A percentile compares a stretch with the other conserved stretches of the same genome.
These are phyloP conservation scores for Lentinula detonsa DNA, from an alignment of 768 basidiomycete genomes.

Conservation along the genomic window DNA sequence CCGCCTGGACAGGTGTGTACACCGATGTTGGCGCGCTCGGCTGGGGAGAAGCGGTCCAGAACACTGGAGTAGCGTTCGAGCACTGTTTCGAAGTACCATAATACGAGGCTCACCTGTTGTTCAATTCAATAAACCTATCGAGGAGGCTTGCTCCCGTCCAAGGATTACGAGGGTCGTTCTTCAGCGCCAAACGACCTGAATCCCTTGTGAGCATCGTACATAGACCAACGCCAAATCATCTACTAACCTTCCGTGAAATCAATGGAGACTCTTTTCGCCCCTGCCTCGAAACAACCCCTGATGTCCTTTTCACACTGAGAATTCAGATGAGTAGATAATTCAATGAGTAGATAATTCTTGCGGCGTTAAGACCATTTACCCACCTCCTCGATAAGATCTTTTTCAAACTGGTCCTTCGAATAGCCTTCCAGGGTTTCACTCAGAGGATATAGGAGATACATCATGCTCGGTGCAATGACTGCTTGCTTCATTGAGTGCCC, in stretches of 20 bases:
- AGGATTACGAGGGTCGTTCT: constrained; percentile 3
- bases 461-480: constrained; percentile 3
- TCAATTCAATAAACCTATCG: neutral
- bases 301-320: constrained; percentile 3
- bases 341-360: too few relatives aligned
- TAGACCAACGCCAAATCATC: neutral
- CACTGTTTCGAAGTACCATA: neutral
- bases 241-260: constrained; percentile 6
- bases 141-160: constrained; percentile 4
- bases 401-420: neutral
- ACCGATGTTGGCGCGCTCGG: constrained; percentile 2
- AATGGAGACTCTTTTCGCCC: constrained; percentile 5
- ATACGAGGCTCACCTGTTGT: neutral
- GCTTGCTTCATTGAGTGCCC: constrained; percentile 5
- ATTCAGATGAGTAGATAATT: too few relatives aligned
- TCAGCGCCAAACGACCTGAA: constrained; percentile 1
- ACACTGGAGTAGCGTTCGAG: neutral
- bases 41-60: constrained; percentile 3
- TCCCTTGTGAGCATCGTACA: neutral
- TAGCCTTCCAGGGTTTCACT: neutral
- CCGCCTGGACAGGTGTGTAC: constrained; percentile 6
- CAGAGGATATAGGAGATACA: constrained; percentile 5
- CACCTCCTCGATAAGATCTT: constrained; percentile 2
- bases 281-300: constrained; percentile 2
- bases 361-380: neutral